Base-by-base conservation (phyloP, 2,329 filamentous ascomycete genomes). In the Colletotrichum sp. region DNA sequence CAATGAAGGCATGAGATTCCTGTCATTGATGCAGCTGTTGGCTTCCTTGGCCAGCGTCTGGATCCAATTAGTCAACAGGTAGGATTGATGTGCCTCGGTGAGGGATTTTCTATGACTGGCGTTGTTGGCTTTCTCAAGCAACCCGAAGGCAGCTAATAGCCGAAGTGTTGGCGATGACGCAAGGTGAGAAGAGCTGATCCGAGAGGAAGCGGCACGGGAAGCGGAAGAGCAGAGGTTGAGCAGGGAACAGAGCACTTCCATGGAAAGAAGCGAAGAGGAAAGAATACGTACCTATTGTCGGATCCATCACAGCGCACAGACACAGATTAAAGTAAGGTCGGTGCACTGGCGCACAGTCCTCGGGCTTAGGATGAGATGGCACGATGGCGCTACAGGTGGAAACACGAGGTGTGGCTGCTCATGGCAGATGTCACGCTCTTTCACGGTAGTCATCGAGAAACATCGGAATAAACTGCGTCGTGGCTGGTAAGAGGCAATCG, bases 341-440 rank as follows among this genome's bases (percentile, higher is more conserved):
- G 65, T 68, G 65, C 65, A 66, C 39, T 16, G 36, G 63, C 63
- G 63, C 63, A 32, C 63, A 9, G 34, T 25, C 12, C 39, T 49
- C 39, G 19, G 39, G 39, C 36, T 49, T n/a, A 36, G 34, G 32
- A 34, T 0, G 61, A 25, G 12, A 25, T 49, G 44, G n/a, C 44
- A 5, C n/a, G 6, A 52, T 52, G 30, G 64, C 64, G 64, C 39
- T 22, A 66, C 19, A 13, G n/a, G 44, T 52, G 22, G 62, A 30
- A 68, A 68, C 65, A 68, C 49, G 65, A 68, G 65, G 49, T 39
- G 65, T 68, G 65, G 65, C 65, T 68, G 65, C 65, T n/a, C 22
- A 52, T 70, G 57, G 68, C 68, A 63, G 57, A 55, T 34, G 57
- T 52, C 68, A 70, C n/a, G 52, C 25, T 19, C 15, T 39, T 59